A percentile compares a stretch with the other conserved stretches of the same genome.
Evolutionary conservation across 208 protist species (phyloP).

Genomic region (Entamoeba invadens): DNA sequence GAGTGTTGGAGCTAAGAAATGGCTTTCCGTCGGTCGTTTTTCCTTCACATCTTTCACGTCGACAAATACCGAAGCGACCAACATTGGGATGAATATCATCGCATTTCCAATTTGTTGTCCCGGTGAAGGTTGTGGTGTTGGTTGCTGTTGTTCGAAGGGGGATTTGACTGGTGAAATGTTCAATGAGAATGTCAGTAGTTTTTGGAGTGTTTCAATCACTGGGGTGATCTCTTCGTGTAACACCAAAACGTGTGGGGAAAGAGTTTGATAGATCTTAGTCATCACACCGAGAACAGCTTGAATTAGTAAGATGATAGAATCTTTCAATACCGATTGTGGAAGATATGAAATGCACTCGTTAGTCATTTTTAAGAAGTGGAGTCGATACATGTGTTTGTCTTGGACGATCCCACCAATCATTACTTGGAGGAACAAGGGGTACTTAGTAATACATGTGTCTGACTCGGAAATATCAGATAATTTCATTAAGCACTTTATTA

Average conservation of each 20-base stretch:
- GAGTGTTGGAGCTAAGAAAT: neutral
- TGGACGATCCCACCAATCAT: neutral
- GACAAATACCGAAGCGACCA: neutral
- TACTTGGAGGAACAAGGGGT: neutral
- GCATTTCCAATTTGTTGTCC: conserved; percentile 1
- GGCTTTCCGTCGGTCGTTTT: neutral
- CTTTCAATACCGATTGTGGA: neutral
- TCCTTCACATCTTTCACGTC: neutral
- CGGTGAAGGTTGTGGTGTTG: neutral
- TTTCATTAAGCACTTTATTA: neutral
- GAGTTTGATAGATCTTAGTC: neutral
- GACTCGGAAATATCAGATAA: neutral
- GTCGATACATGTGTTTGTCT: neutral
- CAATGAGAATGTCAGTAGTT: neutral
- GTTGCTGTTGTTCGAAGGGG: neutral
- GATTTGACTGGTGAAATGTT: neutral
- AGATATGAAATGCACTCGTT: neutral
- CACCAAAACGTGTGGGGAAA: neutral
- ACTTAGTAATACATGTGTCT: neutral
- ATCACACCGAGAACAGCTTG: neutral
- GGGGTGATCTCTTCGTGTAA: neutral
- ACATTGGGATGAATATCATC: neutral
- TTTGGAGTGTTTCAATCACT: neutral
- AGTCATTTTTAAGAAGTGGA: neutral
- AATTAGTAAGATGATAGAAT: neutral